These are phyloP conservation scores for Didymella exigua DNA, from an alignment of 2,329 filamentous ascomycete genomes.

Conservation along the genomic window DNA sequence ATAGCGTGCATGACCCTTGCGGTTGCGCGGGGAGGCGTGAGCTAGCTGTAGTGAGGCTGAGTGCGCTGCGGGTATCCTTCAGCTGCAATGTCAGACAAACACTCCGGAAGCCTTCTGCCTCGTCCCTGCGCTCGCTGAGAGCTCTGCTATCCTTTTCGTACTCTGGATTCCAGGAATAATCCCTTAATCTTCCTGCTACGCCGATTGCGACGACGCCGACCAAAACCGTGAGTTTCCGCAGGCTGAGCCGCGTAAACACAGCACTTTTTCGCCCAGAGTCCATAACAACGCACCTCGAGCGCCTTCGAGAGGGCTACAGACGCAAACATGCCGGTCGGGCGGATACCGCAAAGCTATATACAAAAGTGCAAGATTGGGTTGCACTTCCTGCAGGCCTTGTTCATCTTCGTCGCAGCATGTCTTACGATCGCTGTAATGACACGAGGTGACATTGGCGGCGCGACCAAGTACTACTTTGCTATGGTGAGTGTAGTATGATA, in stretches of 20 bases:
- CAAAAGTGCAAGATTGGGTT: conserved; percentile 62
- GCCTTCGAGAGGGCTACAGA: neutral
- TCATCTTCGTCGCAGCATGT: conserved; percentile 64
- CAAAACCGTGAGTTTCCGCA: neutral
- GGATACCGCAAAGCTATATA: conserved; percentile 53
- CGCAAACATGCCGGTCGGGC: conserved; percentile 42
- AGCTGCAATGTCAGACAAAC: conserved; percentile 14
- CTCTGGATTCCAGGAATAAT: no score
- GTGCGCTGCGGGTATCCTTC: conserved; percentile 10
- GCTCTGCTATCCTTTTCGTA: neutral
- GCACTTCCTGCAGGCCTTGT: conserved; percentile 60
- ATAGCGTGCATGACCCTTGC: conserved; percentile 12
- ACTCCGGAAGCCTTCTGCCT: conserved; percentile 8
- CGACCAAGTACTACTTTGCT: conserved; percentile 62
- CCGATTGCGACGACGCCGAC: conserved; percentile 1
- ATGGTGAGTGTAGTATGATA: conserved; percentile 52
- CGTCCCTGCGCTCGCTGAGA: neutral
- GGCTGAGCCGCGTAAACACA: conserved; percentile 17
- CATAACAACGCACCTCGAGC: conserved; percentile 14
- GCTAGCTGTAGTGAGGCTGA: conserved; percentile 18
- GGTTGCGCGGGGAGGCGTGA: conserved; percentile 16
- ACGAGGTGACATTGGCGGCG: conserved; percentile 60
- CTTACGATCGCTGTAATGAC: conserved; percentile 65
- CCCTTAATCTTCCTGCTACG: neutral
- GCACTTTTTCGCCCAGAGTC: conserved; percentile 8